A percentile compares a stretch with the other conserved stretches of the same genome.
Evolutionary conservation across 2,329 filamentous ascomycete genomes (phyloP).

Genomic region (Microdochium paspali): DNA sequence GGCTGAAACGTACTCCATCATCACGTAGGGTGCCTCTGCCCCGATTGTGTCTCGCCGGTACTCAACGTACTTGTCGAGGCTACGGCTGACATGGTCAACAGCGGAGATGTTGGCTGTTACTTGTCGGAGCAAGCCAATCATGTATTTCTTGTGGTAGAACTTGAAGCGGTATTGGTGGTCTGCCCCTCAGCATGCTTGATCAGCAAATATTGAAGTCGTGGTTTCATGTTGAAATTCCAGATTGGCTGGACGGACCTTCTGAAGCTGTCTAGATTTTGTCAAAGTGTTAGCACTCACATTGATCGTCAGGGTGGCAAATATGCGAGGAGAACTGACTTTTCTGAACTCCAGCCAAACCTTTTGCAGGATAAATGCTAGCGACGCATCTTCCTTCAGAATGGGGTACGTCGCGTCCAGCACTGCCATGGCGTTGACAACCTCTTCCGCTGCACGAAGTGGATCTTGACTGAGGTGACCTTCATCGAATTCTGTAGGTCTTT

Average conservation of each 20-base stretch:
- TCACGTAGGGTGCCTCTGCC: neutral
- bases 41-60: neutral
- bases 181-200: neutral
- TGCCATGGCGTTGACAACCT: neutral
- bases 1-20: neutral
- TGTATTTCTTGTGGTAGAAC: neutral
- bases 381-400: neutral
- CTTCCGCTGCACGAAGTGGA: neutral
- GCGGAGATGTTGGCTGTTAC: neutral
- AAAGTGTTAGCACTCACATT: neutral
- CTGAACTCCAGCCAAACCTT: neutral
- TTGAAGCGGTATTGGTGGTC: neutral
- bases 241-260: neutral
- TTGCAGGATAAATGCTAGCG: neutral
- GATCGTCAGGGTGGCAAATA: too few relatives aligned
- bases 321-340: neutral
- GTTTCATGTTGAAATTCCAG: neutral
- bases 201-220: neutral
- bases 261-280: neutral
- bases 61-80: neutral
- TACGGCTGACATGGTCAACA: neutral
- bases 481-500: neutral
- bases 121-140: neutral
- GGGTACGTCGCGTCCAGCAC: neutral
- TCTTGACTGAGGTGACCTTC: neutral